These are phyloP conservation scores for Colletotrichum melonis DNA, from an alignment of 2,329 filamentous ascomycete genomes.

Conservation along the genomic window DNA sequence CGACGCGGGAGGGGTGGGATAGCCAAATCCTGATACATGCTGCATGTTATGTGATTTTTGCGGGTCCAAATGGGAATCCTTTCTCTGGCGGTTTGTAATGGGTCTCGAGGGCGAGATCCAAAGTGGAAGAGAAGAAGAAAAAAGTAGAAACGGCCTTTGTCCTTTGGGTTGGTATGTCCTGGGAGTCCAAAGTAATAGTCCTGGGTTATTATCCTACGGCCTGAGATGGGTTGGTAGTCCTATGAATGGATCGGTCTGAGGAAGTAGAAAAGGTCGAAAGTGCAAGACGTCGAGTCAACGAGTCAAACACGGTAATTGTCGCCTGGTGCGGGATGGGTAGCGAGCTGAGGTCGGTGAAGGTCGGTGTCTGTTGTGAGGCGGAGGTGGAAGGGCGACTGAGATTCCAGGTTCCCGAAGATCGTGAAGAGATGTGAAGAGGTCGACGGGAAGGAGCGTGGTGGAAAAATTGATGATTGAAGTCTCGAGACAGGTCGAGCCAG, in stretches of 20 bases:
- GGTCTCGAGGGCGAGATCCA: constrained; percentile 35
- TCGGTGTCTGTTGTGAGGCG: constrained; percentile 20
- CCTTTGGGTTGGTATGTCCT: constrained; percentile 30
- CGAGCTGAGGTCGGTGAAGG: constrained; percentile 19
- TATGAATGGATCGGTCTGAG: constrained; percentile 34
- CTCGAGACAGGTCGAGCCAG: neutral
- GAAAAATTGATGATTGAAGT: constrained; percentile 38
- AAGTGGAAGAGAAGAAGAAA: constrained; percentile 38
- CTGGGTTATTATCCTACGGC: constrained; percentile 25
- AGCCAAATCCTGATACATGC: constrained; percentile 67
- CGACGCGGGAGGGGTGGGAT: constrained; percentile 69
- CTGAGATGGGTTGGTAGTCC: constrained; percentile 37
- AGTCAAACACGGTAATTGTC: constrained; percentile 49
- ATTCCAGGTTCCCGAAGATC: constrained; percentile 28
- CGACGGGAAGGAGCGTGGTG: constrained; percentile 52
- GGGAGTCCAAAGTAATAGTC: constrained; percentile 34
- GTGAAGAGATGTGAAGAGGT: constrained; percentile 38
- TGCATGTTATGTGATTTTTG: constrained; percentile 63
- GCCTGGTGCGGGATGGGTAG: constrained; percentile 4
- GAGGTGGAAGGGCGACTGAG: constrained; percentile 25
- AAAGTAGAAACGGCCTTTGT: constrained; percentile 37
- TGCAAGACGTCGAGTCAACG: constrained; percentile 62
- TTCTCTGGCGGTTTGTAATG: constrained; percentile 37
- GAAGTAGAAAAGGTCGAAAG: constrained; percentile 29
- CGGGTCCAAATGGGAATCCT: constrained; percentile 39